phyloP scores from a whole-genome alignment of 1,284 basidiomycete species.

The Melanopsichium pennsylvanicum region DNA sequence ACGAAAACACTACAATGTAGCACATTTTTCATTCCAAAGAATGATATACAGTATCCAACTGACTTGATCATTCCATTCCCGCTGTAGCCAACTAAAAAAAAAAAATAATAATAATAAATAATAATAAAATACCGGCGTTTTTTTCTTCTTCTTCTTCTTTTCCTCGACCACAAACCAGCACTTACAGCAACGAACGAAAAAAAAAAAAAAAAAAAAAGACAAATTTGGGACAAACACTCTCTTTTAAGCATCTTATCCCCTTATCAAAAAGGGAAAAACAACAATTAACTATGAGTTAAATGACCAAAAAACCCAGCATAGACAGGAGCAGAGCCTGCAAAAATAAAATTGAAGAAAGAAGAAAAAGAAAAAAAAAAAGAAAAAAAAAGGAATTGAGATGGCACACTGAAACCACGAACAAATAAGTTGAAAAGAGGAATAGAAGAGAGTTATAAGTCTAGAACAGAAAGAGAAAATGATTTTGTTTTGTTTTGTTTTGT shows the following conservation, averaged over 20 bases:
- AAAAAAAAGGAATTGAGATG: background rate
- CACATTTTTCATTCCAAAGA: background rate
- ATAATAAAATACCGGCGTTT: too few species aligned
- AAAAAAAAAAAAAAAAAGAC: too few species aligned
- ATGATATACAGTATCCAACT: background rate
- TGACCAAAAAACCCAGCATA: too few species aligned
- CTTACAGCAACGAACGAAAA: conserved; percentile 14
- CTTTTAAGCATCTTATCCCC: too few species aligned
- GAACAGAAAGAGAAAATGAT: background rate
- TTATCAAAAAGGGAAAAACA: too few species aligned
- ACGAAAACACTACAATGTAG: too few species aligned
- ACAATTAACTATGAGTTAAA: too few species aligned
- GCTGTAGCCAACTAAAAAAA: too few species aligned
- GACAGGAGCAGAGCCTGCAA: conserved; percentile 4
- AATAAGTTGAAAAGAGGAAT: background rate
- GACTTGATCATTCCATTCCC: background rate
- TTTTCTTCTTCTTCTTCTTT: too few species aligned
- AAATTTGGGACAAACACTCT: too few species aligned
- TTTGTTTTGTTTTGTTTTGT: conserved; percentile 2
- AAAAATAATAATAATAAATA: too few species aligned
- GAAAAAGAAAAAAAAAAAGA: background rate
- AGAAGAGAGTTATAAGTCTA: background rate
- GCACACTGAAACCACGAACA: too few species aligned
- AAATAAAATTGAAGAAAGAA: background rate
- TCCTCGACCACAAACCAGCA: background rate